Conservation (phyloP, 148 eudicot genomes). For the Simmondsia chinensis region DNA sequence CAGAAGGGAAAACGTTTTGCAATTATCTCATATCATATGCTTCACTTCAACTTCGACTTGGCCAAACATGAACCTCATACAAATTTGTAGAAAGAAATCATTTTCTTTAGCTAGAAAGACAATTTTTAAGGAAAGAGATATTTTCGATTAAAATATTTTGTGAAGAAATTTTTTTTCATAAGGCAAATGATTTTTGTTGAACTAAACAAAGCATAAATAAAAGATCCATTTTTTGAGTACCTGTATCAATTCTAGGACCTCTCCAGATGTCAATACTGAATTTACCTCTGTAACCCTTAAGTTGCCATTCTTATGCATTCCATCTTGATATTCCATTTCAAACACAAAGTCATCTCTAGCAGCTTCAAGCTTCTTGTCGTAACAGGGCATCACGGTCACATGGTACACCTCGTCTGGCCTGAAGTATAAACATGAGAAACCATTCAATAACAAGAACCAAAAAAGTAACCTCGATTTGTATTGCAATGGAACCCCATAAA, state of each 20-base stretch:
- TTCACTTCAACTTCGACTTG: no score
- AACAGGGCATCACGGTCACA: conserved; percentile 99
- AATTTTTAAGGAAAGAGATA: no score
- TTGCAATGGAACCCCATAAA: not conserved
- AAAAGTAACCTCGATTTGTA: conserved; percentile 2
- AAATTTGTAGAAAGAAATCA: no score
- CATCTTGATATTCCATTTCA: conserved; percentile 40
- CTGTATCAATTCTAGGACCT: conserved; percentile 81
- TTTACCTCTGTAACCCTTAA: conserved; percentile 64
- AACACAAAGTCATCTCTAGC: conserved; percentile 85
- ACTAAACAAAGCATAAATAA: not conserved
- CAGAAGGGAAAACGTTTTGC: no score
- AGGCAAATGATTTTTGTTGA: not conserved
- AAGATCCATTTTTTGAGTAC: conserved; percentile 17
- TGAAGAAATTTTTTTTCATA: no score
- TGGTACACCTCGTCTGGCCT: conserved; percentile 93
- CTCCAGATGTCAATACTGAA: conserved; percentile 98
- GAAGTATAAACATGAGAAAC: conserved; percentile 18
- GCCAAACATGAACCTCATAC: no score
- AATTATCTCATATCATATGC: no score
- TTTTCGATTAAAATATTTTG: no score
- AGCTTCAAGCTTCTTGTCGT: conserved; percentile 99
- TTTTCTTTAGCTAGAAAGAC: no score
- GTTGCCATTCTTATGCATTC: conserved; percentile 15
- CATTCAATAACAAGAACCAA: not conserved